phyloP scores from a whole-genome alignment of 164 flowering plant species.

The Platanus orientalis region DNA sequence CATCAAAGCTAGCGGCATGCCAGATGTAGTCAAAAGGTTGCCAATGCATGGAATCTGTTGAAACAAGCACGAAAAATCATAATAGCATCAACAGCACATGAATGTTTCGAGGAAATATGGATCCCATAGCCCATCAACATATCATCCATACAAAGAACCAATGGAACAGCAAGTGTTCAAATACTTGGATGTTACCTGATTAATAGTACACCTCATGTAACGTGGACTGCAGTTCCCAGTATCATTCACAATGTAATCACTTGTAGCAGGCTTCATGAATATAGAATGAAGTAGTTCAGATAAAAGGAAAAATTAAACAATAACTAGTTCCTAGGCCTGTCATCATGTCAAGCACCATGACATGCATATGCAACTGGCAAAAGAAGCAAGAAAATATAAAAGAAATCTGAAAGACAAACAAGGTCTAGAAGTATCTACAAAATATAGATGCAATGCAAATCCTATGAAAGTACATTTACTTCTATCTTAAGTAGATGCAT shows the following conservation, averaged over 20 bases:
- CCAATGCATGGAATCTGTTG: slow-evolving; percentile 86
- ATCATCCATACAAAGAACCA: background rate
- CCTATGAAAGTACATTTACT: background rate
- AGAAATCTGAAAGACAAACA: too few species aligned
- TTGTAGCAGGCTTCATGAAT: slow-evolving; percentile 73
- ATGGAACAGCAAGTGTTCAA: background rate
- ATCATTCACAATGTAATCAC: slow-evolving; percentile 84
- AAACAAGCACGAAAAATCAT: slow-evolving; percentile 5
- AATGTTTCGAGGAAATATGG: background rate
- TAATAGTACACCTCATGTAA: slow-evolving; percentile 89
- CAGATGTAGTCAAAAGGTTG: slow-evolving; percentile 84
- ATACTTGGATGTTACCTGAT: slow-evolving; percentile 57
- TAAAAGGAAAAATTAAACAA: background rate
- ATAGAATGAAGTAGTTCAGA: slow-evolving; percentile 5
- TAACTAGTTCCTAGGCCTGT: background rate
- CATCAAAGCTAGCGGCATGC: slow-evolving; percentile 89
- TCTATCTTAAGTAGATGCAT: background rate
- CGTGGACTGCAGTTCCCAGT: slow-evolving; percentile 99
- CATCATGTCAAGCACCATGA: background rate
- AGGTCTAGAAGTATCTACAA: background rate
- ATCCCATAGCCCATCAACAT: background rate
- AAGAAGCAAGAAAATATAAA: background rate
- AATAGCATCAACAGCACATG: background rate
- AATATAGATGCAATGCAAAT: background rate
- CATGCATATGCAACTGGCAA: background rate